Evolutionary conservation across 2,329 filamentous ascomycete genomes (phyloP).

Genomic region (Diaporthe australafricana): DNA sequence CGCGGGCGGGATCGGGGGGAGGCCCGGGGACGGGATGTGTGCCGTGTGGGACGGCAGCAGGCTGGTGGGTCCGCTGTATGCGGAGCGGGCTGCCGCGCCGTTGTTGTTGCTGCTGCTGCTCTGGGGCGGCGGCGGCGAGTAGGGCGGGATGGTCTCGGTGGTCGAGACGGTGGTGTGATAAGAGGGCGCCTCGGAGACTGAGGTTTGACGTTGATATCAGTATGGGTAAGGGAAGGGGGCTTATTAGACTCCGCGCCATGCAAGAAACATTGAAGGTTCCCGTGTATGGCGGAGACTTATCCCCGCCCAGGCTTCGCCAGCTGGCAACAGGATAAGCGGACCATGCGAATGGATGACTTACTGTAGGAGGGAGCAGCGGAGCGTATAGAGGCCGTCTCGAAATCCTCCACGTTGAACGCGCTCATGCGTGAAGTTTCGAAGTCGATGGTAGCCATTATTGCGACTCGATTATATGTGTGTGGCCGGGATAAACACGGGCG

Average conservation of each 20-base stretch:
- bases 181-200: slow-evolving; percentile 73
- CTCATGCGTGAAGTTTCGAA: slow-evolving; percentile 27
- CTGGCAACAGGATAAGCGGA: background rate
- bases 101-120: background rate
- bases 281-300: background rate
- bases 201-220: slow-evolving; percentile 3
- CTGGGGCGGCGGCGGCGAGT: slow-evolving; percentile 57
- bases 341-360: slow-evolving; percentile 50
- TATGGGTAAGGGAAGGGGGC: slow-evolving; percentile 10
- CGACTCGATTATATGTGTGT: slow-evolving; percentile 1
- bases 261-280: background rate
- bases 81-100: slow-evolving; percentile 36
- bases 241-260: background rate
- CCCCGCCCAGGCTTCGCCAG: background rate
- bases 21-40: slow-evolving; percentile 51
- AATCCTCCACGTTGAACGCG: slow-evolving; percentile 60
- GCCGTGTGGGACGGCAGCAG: slow-evolving; percentile 50
- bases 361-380: slow-evolving; percentile 77
- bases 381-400: slow-evolving; percentile 75
- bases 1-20: slow-evolving; percentile 62
- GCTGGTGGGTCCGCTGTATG: no score
- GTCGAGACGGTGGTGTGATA: slow-evolving; percentile 66
- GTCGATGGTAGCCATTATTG: slow-evolving; percentile 33
- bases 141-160: slow-evolving; percentile 61
- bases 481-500: background rate